A percentile compares a stretch with the other conserved stretches of the same genome.
Evolutionary conservation across 805 yeast genomes (phyloP).

Genomic region (Zygoascus tannicola): DNA sequence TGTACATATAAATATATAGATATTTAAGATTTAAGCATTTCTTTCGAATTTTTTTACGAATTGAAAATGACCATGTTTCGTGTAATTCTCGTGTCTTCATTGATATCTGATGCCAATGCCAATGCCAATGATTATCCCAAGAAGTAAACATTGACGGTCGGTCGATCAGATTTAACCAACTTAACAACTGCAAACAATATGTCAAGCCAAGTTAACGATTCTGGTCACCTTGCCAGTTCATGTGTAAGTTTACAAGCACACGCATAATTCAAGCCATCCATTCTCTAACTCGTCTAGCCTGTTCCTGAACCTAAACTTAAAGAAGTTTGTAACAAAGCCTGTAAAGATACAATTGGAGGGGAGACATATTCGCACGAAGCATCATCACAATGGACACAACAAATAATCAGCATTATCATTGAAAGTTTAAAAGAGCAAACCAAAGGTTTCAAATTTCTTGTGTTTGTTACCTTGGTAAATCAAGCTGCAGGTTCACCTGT

Average conservation of each 20-base stretch:
- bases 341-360: neutral
- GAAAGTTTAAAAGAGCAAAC: constrained; percentile 8
- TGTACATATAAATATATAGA: neutral
- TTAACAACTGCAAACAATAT: too few relatives aligned
- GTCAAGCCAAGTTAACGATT: neutral
- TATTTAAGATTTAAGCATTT: neutral
- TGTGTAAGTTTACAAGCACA: neutral
- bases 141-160: too few relatives aligned
- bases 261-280: neutral
- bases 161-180: too few relatives aligned
- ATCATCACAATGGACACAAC: constrained; percentile 11
- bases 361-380: constrained; percentile 10
- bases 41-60: too few relatives aligned
- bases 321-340: neutral
- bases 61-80: too few relatives aligned
- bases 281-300: neutral
- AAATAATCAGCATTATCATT: constrained; percentile 10
- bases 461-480: constrained; percentile 15
- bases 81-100: too few relatives aligned
- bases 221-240: neutral
- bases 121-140: too few relatives aligned
- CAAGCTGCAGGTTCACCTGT: constrained; percentile 14
- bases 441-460: constrained; percentile 17
- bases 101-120: too few relatives aligned
- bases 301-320: neutral